Conservation (phyloP, 306 rosid species). For the Vachellia pachyceras region DNA sequence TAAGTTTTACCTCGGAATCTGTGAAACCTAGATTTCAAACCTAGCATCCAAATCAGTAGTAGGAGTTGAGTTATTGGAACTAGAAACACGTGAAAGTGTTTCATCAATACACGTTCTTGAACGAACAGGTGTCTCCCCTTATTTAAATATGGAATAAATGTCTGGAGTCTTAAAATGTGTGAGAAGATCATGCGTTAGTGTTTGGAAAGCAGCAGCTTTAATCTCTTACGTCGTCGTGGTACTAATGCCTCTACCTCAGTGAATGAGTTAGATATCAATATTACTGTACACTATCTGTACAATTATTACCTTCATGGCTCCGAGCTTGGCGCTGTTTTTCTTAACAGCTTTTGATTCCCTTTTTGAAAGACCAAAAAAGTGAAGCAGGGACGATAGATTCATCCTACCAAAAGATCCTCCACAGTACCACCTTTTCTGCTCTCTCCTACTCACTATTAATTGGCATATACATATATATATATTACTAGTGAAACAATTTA, state of each 20-base stretch:
- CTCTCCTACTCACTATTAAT: too few relatives aligned
- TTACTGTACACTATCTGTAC: conserved; percentile 24
- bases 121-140: not conserved
- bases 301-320: conserved; percentile 26
- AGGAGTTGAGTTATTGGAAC: not conserved
- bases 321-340: conserved; percentile 38
- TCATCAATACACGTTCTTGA: not conserved
- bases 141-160: conserved; percentile 36
- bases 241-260: not conserved
- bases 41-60: too few relatives aligned
- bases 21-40: too few relatives aligned
- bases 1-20: too few relatives aligned
- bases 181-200: conserved; percentile 28
- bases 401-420: conserved; percentile 9
- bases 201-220: conserved; percentile 33
- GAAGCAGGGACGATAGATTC: not conserved
- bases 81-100: conserved; percentile 9
- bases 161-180: conserved; percentile 21
- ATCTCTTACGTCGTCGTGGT: conserved; percentile 31
- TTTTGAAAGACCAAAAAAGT: not conserved
- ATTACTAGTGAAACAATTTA: too few relatives aligned
- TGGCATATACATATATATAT: not conserved
- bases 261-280: conserved; percentile 19
- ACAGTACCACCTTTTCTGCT: conserved; percentile 8
- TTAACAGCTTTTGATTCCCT: conserved; percentile 7